phyloP scores from a whole-genome alignment of 768 basidiomycete genomes.

The Termitomyces sp. region DNA sequence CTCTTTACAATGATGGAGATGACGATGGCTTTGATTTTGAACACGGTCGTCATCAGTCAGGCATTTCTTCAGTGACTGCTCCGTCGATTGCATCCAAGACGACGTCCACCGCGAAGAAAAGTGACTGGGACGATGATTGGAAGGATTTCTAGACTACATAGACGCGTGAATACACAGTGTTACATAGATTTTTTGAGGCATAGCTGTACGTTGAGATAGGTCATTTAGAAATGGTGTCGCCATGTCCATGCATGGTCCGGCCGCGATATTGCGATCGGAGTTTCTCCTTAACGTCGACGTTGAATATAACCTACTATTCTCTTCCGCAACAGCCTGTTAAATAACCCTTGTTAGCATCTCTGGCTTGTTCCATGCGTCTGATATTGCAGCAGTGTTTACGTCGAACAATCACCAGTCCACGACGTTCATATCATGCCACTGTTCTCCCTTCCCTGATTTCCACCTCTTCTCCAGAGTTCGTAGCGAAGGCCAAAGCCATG shows the following conservation, averaged over 20 bases:
- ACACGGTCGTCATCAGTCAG: slow-evolving; percentile 23
- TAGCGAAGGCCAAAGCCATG: slow-evolving; percentile 63
- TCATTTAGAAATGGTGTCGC: not conserved
- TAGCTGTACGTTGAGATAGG: not conserved
- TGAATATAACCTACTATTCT: slow-evolving; percentile 4
- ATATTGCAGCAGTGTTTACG: slow-evolving; percentile 14
- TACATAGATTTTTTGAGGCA: not conserved
- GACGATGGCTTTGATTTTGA: slow-evolving; percentile 61
- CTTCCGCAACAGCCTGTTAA: not conserved
- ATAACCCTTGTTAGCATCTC: not conserved
- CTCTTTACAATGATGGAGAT: slow-evolving; percentile 57
- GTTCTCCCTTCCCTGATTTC: slow-evolving; percentile 72
- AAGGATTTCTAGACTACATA: slow-evolving; percentile 58
- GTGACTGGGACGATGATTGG: slow-evolving; percentile 78
- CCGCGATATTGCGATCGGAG: slow-evolving; percentile 16
- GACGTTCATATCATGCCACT: slow-evolving; percentile 59
- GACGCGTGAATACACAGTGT: not conserved
- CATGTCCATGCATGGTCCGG: not conserved
- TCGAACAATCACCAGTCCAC: slow-evolving; percentile 11
- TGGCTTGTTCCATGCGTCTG: slow-evolving; percentile 12
- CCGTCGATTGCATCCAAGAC: slow-evolving; percentile 1
- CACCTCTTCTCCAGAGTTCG: slow-evolving; percentile 66
- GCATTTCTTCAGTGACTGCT: slow-evolving; percentile 10
- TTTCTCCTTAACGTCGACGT: slow-evolving; percentile 10
- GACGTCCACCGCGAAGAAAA: slow-evolving; percentile 32